These are phyloP conservation scores for Hymenoscyphus scutula DNA, from an alignment of 2,329 filamentous ascomycete species.

Conservation along the genomic window DNA sequence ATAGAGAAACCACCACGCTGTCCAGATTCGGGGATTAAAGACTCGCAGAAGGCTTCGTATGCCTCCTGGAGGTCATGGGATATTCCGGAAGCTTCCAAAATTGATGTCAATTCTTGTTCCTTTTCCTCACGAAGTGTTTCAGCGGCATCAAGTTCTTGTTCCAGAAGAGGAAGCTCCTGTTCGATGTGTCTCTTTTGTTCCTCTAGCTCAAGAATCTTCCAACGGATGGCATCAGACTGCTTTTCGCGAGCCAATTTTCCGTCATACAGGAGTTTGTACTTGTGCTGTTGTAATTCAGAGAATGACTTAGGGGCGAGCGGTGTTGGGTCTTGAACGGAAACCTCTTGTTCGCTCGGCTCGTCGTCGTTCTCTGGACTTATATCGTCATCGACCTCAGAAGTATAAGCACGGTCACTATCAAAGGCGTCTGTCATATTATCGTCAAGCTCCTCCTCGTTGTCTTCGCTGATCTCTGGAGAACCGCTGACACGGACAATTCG, in stretches of 20 bases:
- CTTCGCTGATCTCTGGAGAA: neutral
- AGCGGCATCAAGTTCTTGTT: neutral
- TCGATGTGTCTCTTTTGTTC: constrained; percentile 4
- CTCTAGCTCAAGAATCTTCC: constrained; percentile 5
- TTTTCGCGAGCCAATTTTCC: neutral
- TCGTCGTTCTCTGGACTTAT: neutral
- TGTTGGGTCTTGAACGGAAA: neutral
- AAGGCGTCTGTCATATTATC: neutral
- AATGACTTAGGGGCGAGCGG: neutral
- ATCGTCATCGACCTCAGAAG: neutral
- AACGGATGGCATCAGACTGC: neutral
- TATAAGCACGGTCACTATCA: neutral
- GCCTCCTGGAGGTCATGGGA: constrained; percentile 12
- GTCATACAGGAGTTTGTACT: neutral
- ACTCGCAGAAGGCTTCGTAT: constrained; percentile 14
- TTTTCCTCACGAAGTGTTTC: neutral
- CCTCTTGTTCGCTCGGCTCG: too few species aligned
- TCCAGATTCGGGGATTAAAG: constrained; percentile 12
- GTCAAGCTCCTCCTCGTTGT: neutral
- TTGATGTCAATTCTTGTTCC: neutral
- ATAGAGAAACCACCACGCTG: constrained; percentile 12
- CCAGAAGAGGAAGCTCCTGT: neutral
- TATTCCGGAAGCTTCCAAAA: constrained; percentile 1
- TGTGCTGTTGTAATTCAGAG: neutral
- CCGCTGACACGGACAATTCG: neutral